These are phyloP conservation scores for Dissophora ornata DNA, from an alignment of 192 early-diverging fungal genomes.

Conservation along the genomic window DNA sequence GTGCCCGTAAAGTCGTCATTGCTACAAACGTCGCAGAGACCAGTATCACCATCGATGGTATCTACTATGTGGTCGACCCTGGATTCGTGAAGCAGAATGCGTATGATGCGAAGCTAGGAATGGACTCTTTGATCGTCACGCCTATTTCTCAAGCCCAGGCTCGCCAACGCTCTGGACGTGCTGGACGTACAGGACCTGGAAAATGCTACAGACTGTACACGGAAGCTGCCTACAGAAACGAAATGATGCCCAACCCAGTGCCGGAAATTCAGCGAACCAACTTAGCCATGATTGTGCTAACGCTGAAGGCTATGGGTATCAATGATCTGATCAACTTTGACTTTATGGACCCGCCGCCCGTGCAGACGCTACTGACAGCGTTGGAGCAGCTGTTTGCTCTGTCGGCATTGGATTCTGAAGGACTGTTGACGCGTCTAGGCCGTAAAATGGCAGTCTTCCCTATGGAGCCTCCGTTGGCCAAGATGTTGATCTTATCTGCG, in stretches of 20 bases:
- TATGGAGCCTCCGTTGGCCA: constrained; percentile 92
- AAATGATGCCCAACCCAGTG: constrained; percentile 94
- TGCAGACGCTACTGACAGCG: constrained; percentile 88
- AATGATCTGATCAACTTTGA: constrained; percentile 93
- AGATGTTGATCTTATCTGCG: constrained; percentile 92
- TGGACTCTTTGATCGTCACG: constrained; percentile 93
- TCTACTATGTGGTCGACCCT: constrained; percentile 95
- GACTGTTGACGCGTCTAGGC: constrained; percentile 91
- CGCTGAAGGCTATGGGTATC: constrained; percentile 96
- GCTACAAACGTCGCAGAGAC: constrained; percentile 99
- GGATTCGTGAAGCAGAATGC: constrained; percentile 97
- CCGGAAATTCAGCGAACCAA: constrained; percentile 99
- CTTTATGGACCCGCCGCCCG: constrained; percentile 98
- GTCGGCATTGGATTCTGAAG: constrained; percentile 90
- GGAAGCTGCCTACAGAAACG: constrained; percentile 89
- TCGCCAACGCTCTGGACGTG: constrained; percentile 95
- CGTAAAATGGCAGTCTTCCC: constrained; percentile 97
- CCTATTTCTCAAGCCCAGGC: constrained; percentile 96
- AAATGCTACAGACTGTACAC: constrained; percentile 97
- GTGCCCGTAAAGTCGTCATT: constrained; percentile 90
- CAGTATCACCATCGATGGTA: constrained; percentile 97
- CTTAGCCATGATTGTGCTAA: constrained; percentile 89
- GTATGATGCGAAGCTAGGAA: constrained; percentile 96
- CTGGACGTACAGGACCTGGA: constrained; percentile 95
- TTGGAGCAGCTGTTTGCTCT: constrained; percentile 96